Evolutionary conservation across 148 eudicot genomes (phyloP), one percentile per base, ranked within the genome.

Genomic region (Polygonum aviculare): DNA sequence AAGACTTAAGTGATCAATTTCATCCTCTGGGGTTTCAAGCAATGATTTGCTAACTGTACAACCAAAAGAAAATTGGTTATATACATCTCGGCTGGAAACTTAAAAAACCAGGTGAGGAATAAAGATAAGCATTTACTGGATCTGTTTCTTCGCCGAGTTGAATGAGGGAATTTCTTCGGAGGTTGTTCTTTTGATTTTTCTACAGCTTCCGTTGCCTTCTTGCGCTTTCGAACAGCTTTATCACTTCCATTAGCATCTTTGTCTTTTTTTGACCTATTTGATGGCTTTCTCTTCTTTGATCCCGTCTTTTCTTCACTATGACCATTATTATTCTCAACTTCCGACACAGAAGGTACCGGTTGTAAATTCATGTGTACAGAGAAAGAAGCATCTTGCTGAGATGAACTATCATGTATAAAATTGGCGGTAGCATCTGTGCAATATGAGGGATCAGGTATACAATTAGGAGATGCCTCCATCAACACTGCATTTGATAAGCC

Each of bases 21-120:
- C 95, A 69, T 91, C 91, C 86, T 90, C 93, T 3, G 95, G 91
- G 40, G 84, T 86, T 81, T 90, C 90, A 71, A 91, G 90, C 88
- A 90, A 83, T 49, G 77, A 60, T 82, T 86, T 87, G 89, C 89
- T 83, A 81, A 89, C 98, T 91, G 55, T 22, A 72, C 72, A 75
- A 80, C 36, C 67, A 74, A 74, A 57, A 51, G 22, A 11, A 12
- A 22, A 31, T 4, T 19, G 1, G 40, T 9, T 48, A 67, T 19
- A 14, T 35, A 5, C 21, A 36, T 12, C 72, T 67, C 72, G 38
- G n/a, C 38, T 36, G 15, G 41, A 67, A 38, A 67, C 72, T 67
- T 5, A 67, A 45, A 35, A 67, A 55, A 36, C 49, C 22, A 54
- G 19, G 35, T 54, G 38, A n/a, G 22, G 6, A 31, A 44, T 22